Percentiles rank a stretch among this genome's conserved stretches.
Conservation (phyloP, 306 rosid species). For the Dalbergia cultrata region DNA sequence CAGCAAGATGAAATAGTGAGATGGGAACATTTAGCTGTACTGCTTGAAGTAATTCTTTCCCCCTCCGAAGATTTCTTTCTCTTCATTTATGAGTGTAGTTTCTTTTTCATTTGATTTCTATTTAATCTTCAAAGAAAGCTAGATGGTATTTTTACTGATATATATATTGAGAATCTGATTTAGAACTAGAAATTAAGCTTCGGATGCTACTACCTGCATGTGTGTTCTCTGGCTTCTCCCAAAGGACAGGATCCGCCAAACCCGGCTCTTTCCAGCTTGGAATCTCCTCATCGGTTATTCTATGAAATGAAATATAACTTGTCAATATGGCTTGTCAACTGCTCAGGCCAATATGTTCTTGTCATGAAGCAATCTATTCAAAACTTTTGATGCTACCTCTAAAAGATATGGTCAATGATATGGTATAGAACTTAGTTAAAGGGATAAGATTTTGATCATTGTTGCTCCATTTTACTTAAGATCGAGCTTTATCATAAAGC, state of each 20-base stretch:
- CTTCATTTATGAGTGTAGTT: constrained; percentile 58
- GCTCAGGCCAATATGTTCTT: constrained; percentile 50
- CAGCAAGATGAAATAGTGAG: constrained; percentile 56
- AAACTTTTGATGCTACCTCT: constrained; percentile 41
- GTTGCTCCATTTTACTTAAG: not conserved
- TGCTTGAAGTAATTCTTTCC: constrained; percentile 54
- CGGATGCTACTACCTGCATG: constrained; percentile 55
- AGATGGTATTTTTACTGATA: constrained; percentile 6
- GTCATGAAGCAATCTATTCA: constrained; percentile 31
- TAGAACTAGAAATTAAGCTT: constrained; percentile 48
- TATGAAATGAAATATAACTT: constrained; percentile 53
- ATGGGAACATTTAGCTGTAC: constrained; percentile 65
- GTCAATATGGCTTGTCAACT: constrained; percentile 51
- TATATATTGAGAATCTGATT: constrained; percentile 35
- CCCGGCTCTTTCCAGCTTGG: constrained; percentile 82
- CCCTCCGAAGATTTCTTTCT: constrained; percentile 44
- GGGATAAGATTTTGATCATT: constrained; percentile 2
- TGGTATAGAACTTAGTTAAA: constrained; percentile 33
- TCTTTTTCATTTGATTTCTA: constrained; percentile 47
- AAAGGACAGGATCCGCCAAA: constrained; percentile 90
- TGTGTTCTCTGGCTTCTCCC: constrained; percentile 49
- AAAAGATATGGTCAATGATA: constrained; percentile 43
- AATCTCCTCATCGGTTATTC: constrained; percentile 56
- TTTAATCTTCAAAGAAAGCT: constrained; percentile 47
- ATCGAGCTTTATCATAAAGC: constrained; percentile 5